A percentile compares a stretch with the other conserved stretches of the same genome.
Conservation (phyloP, 2,329 filamentous ascomycete species). For the Ceratocystis albifundus region DNA sequence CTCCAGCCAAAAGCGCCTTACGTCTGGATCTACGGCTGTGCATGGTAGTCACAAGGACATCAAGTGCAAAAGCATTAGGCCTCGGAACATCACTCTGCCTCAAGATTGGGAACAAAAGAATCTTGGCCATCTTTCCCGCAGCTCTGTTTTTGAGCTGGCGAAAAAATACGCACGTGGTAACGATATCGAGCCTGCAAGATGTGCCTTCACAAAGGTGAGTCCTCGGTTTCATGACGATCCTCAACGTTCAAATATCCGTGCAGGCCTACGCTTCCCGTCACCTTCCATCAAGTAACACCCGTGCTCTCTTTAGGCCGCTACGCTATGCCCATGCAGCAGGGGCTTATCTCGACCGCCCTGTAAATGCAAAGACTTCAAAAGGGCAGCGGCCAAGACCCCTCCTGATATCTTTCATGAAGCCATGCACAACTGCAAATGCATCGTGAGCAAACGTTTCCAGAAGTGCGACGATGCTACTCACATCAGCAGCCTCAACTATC, state of each 20-base stretch:
- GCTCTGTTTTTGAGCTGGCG: background rate
- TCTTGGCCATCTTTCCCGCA: background rate
- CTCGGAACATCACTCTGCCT: background rate
- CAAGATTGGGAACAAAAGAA: background rate
- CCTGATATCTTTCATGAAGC: constrained; percentile 33
- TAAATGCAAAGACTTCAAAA: constrained; percentile 33
- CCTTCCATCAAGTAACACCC: no score
- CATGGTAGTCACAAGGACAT: background rate
- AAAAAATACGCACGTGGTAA: background rate
- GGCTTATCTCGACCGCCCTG: constrained; percentile 32
- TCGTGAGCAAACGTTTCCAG: constrained; percentile 31
- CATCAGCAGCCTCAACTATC: constrained; percentile 34
- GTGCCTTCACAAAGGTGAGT: constrained; percentile 6
- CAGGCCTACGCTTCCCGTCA: no score
- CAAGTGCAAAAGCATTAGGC: background rate
- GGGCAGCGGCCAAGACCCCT: constrained; percentile 23
- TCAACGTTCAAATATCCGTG: no score
- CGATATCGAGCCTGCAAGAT: background rate
- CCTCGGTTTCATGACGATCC: background rate
- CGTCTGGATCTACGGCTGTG: background rate
- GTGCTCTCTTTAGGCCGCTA: constrained; percentile 4
- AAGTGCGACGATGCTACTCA: constrained; percentile 33
- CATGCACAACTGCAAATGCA: constrained; percentile 33
- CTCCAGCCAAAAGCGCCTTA: background rate
- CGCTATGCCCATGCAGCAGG: constrained; percentile 30